Evolutionary conservation across 2,329 filamentous ascomycete species (phyloP), one percentile per base, ranked within the genome.

Genomic region (Penicillium crustosum): DNA sequence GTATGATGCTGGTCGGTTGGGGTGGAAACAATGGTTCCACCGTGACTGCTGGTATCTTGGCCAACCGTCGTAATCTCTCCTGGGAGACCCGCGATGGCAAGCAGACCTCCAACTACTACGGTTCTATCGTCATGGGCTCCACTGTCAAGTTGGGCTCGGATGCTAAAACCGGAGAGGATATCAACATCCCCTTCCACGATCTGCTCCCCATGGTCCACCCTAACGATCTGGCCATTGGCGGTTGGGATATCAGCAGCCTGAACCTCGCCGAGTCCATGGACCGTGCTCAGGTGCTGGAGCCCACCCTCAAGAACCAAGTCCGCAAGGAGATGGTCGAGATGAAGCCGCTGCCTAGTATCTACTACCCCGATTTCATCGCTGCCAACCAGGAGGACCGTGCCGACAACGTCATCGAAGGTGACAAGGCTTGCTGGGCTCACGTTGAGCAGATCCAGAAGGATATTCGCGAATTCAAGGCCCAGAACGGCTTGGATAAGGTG

Each of bases 321-420:
- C 88, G 87, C 79, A 96, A 97, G 84, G 91, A 97, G 80, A 93
- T 97, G 92, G 81, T 87, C 61, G 81, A 82, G 68, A 90, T 97
- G 87, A 87, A 88, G 68, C 94, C 94, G 31, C 85, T 97, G 63
- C 93, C 92, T 25, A 93, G 90, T 77, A 89, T 97, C 79, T 99
- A 99, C 85, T 99, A 99, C 77, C 94, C 94, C 1, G 94, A 97
- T 79, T 99, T 99, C 82, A 99, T 99, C 73, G 94, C 94, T 66
- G 90, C 94, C 74, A 99, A 99, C 82, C 94, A 99, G 81, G 93
- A 94, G 77, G 92, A 93, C 72, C 90, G 94, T 71, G 94, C 93
- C 65, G 92, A 99, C 80, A 97, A 99, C 71, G 72, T 96, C 62
- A 77, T 97, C 49, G 80, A 89, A 62, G 94, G 94, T 52, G 84